Percentiles rank a stretch among this genome's conserved stretches.
phyloP scores from a whole-genome alignment of 148 eudicot genomes.

The Spergularia bocconei region DNA sequence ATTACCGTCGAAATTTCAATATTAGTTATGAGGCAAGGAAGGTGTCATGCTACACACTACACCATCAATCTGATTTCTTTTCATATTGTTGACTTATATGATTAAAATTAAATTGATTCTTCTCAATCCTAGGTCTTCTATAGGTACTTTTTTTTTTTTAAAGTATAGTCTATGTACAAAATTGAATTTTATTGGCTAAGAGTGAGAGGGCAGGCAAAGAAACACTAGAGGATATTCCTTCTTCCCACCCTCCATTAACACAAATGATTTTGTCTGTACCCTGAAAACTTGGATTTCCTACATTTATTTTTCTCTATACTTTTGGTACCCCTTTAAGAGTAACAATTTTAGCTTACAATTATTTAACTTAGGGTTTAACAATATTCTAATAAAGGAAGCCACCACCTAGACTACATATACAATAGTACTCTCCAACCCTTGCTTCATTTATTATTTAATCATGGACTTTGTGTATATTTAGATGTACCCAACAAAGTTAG shows the following conservation, averaged over 20 bases:
- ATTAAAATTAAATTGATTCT: neutral
- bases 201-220: constrained; percentile 20
- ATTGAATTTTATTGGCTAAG: constrained; percentile 20
- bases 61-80: neutral
- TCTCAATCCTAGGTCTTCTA: constrained; percentile 6
- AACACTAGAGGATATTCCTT: constrained; percentile 19
- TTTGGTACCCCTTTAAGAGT: constrained; percentile 23
- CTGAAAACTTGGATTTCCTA: constrained; percentile 18
- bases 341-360: constrained; percentile 15
- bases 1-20: neutral
- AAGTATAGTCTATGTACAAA: neutral
- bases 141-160: constrained; percentile 6
- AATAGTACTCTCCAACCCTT: neutral
- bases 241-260: constrained; percentile 21
- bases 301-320: constrained; percentile 14
- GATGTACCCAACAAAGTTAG: constrained; percentile 2
- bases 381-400: neutral
- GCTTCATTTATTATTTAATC: constrained; percentile 13
- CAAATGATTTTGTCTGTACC: constrained; percentile 20
- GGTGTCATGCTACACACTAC: constrained; percentile 13
- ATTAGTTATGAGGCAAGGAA: neutral
- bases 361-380: constrained; percentile 28
- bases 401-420: constrained; percentile 11
- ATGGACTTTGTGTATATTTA: constrained; percentile 2
- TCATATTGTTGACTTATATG: constrained; percentile 6